A percentile compares a stretch with the other conserved stretches of the same genome.
Conservation (phyloP, 257 asterid species). For the Nicotiana undulata region DNA sequence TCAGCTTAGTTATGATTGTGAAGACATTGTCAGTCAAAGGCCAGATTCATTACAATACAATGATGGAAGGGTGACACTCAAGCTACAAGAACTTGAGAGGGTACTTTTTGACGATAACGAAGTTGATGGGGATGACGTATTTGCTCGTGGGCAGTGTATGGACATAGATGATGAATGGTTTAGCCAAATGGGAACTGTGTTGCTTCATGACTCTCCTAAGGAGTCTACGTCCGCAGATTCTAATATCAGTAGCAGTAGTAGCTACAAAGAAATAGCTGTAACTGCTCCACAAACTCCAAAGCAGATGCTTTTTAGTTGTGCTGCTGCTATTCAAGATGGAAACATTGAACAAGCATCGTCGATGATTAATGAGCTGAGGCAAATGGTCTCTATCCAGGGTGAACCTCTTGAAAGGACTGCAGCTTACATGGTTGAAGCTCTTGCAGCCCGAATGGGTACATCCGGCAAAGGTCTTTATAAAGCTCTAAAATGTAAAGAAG, state of each 20-base stretch:
- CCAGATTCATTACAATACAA: conserved; percentile 39
- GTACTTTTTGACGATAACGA: conserved; percentile 61
- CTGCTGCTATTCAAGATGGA: conserved; percentile 54
- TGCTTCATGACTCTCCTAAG: conserved; percentile 59
- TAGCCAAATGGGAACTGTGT: conserved; percentile 13
- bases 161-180: conserved; percentile 44
- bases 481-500: conserved; percentile 77
- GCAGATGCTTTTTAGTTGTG: conserved; percentile 70
- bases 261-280: conserved; percentile 30
- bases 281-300: conserved; percentile 36
- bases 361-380: conserved; percentile 59
- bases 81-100: conserved; percentile 81
- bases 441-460: conserved; percentile 74
- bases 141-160: conserved; percentile 25
- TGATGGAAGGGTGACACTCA: conserved; percentile 50
- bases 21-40: conserved; percentile 24
- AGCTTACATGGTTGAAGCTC: conserved; percentile 94
- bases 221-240: conserved; percentile 63
- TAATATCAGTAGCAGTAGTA: conserved; percentile 38
- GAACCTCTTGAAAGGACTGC: conserved; percentile 84
- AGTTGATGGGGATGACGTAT: conserved; percentile 10
- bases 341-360: conserved; percentile 38
- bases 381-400: conserved; percentile 74
- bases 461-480: conserved; percentile 90
- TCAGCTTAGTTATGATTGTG: conserved; percentile 29